Conservation (phyloP, 345 rosid species). For the Eucalyptus microcorys region DNA sequence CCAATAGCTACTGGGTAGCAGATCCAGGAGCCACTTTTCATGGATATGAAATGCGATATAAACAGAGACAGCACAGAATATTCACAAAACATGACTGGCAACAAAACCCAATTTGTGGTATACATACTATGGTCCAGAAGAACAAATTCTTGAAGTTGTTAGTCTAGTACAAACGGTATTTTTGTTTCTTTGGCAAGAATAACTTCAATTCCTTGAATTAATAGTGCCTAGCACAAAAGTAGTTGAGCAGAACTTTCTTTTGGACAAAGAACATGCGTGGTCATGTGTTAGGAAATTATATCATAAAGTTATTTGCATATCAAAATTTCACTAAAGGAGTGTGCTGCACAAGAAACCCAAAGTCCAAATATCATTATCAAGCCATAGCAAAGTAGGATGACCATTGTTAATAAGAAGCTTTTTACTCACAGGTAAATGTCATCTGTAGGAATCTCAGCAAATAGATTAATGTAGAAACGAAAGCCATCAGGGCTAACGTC, state of each 20-base stretch:
- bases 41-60: background rate
- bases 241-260: background rate
- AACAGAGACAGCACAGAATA: background rate
- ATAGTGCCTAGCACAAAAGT: background rate
- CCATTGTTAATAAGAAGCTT: background rate
- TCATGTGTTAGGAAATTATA: background rate
- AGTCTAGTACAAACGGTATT: background rate
- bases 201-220: background rate
- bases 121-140: background rate
- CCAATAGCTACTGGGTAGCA: background rate
- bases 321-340: background rate
- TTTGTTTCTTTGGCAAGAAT: background rate
- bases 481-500: constrained; percentile 88
- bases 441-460: constrained; percentile 46
- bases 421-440: constrained; percentile 54
- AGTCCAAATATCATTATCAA: background rate
- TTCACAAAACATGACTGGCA: background rate
- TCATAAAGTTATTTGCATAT: background rate
- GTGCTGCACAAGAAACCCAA: background rate
- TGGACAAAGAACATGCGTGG: background rate
- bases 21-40: background rate
- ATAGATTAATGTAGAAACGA: constrained; percentile 68
- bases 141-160: background rate
- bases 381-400: background rate
- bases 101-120: background rate